phyloP scores from a whole-genome alignment of 768 basidiomycete species.

The Hygrophorus russula region DNA sequence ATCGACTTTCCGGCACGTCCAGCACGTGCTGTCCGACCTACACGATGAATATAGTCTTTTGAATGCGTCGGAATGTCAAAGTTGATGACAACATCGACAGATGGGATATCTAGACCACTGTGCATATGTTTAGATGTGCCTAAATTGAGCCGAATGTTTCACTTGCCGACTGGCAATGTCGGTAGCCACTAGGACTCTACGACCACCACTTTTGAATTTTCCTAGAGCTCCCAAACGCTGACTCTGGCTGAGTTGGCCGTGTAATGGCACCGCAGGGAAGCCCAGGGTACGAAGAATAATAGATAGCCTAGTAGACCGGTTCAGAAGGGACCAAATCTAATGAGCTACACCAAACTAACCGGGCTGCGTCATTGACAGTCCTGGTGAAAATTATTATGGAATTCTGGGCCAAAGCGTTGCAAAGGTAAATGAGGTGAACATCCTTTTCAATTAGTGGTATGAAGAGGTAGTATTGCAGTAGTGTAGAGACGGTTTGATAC shows the following conservation, averaged over 20 bases:
- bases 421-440: slow-evolving; percentile 78
- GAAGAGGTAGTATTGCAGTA: slow-evolving; percentile 93
- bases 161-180: slow-evolving; percentile 88
- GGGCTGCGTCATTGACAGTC: slow-evolving; percentile 87
- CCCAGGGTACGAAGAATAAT: slow-evolving; percentile 85
- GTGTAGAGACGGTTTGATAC: slow-evolving; percentile 92
- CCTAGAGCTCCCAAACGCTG: slow-evolving; percentile 85
- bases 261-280: slow-evolving; percentile 91
- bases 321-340: background rate
- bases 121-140: background rate
- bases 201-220: slow-evolving; percentile 93
- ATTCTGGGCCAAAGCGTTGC: slow-evolving; percentile 82
- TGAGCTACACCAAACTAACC: slow-evolving; percentile 28
- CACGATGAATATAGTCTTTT: slow-evolving; percentile 98
- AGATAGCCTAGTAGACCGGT: slow-evolving; percentile 43
- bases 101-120: slow-evolving; percentile 91
- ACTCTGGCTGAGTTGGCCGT: slow-evolving; percentile 91
- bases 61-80: slow-evolving; percentile 97
- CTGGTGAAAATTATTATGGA: slow-evolving; percentile 95
- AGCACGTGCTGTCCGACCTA: slow-evolving; percentile 94
- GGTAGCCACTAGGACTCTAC: slow-evolving; percentile 87
- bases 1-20: slow-evolving; percentile 96
- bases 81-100: slow-evolving; percentile 95
- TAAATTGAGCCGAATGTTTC: background rate
- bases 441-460: slow-evolving; percentile 90